These are phyloP conservation scores for Mucor indicus DNA, from an alignment of 371 early-diverging fungal genomes.

Conservation along the genomic window DNA sequence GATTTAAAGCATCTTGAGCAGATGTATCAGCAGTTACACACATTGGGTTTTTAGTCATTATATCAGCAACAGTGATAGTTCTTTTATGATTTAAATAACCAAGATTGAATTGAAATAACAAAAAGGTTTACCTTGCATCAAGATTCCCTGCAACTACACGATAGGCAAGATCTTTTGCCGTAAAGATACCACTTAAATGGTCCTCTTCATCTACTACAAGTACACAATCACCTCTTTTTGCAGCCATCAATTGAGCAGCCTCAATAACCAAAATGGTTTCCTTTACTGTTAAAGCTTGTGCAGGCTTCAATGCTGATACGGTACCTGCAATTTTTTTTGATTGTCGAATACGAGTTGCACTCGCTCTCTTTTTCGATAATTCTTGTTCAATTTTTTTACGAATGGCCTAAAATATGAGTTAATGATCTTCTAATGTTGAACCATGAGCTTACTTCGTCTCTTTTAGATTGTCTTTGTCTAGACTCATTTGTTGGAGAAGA, in stretches of 20 bases:
- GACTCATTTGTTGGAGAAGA: conserved; percentile 5
- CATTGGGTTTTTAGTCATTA: conserved; percentile 92
- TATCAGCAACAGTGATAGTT: conserved; percentile 79
- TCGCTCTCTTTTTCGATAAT: conserved; percentile 60
- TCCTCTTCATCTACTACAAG: conserved; percentile 90
- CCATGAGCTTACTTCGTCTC: conserved; percentile 34
- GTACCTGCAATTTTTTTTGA: conserved; percentile 70
- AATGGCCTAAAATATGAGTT: conserved; percentile 51
- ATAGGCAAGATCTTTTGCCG: conserved; percentile 60
- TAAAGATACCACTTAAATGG: conserved; percentile 93
- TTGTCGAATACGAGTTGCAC: conserved; percentile 30
- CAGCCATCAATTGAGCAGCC: conserved; percentile 97
- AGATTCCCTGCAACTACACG: conserved; percentile 45
- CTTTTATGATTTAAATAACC: conserved; percentile 11
- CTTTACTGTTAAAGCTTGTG: conserved; percentile 88
- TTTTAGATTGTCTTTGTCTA: conserved; percentile 44
- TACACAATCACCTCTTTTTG: conserved; percentile 93
- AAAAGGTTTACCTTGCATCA: conserved; percentile 40
- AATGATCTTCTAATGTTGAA: neutral
- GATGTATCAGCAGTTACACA: conserved; percentile 79
- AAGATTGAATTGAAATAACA: neutral
- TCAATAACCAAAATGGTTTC: conserved; percentile 88
- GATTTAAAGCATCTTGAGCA: conserved; percentile 89
- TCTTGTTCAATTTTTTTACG: conserved; percentile 78
- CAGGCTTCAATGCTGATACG: conserved; percentile 88